Conservation (phyloP, 257 asterid species). For the Ajuga chamaepitys region DNA sequence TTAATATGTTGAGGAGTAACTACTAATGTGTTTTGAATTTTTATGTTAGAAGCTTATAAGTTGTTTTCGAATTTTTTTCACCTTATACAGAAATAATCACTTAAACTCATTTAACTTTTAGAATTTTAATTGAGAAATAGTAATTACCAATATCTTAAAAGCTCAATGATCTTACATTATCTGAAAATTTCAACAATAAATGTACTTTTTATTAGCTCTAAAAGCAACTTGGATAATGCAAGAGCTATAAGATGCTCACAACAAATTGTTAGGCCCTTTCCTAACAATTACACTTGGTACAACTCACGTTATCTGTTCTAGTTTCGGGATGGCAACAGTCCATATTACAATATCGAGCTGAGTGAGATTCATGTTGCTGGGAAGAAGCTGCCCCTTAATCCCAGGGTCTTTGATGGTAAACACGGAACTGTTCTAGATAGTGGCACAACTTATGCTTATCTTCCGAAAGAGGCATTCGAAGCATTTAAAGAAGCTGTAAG, state of each 20-base stretch:
- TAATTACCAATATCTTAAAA: no score
- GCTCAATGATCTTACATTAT: no score
- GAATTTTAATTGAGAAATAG: no score
- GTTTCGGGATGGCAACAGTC: constrained; percentile 99
- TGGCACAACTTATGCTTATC: constrained; percentile 96
- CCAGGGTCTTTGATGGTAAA: constrained; percentile 68
- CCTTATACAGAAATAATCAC: no score
- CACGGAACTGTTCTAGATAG: constrained; percentile 90
- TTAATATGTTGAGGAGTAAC: no score
- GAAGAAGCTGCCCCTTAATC: constrained; percentile 58
- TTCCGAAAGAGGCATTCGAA: constrained; percentile 76
- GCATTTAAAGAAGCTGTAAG: constrained; percentile 89
- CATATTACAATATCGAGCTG: constrained; percentile 94
- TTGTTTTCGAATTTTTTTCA: no score
- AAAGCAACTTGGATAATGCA: no score
- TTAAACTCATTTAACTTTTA: no score
- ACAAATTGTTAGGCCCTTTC: constrained; percentile 64
- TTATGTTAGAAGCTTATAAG: no score
- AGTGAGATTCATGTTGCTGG: constrained; percentile 95
- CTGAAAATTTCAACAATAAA: no score
- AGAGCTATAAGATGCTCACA: background rate
- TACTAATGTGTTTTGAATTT: no score
- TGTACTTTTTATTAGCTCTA: no score
- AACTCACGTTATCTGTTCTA: constrained; percentile 95
- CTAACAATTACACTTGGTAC: constrained; percentile 78